Base-by-base conservation (phyloP, 768 basidiomycete species). In the Serendipita sp. region DNA sequence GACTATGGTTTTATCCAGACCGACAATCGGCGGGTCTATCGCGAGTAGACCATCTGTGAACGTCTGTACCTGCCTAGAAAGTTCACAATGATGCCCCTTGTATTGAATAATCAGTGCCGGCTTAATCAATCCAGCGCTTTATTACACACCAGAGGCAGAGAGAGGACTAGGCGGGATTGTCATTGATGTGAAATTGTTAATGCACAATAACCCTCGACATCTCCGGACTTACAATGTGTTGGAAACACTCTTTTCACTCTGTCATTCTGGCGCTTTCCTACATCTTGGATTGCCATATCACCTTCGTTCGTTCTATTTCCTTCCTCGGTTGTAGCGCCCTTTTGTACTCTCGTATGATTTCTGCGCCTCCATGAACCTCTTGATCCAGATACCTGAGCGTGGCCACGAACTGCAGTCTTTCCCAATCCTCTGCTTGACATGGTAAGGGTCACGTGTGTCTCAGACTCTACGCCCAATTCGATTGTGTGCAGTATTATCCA, bases 1-100 rank as follows among this genome's bases (percentile, higher is more conserved):
- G n/a, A n/a, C n/a, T n/a, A n/a, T n/a, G n/a, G n/a, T n/a, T n/a
- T 69, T 70, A 72, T 90, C 84, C 3, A 90, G 75, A 0, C 88
- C 88, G 0, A 72, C 67, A 28, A 78, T 75, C 4, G 74, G 66
- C 0, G 76, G 75, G 3, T 66, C 64, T 30, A 67, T 64, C 2
- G 60, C 64, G 7, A 76, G 73, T 48, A 76, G 70, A 18, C 71
- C 69, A 30, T 66, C 51, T 0, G 74, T 72, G 65, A 77, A 73
- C 1, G 70, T 47, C 1, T 66, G 41, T 8, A 76, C 63, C 7
- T 66, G 64, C 11, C 65, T 66, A 41, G 72, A 72, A 16, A 77
- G 71, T 3, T 24, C 68, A 34, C 70, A 66, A 60, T 76, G 28
- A 51, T 66, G 66, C 28, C 68, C 68, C 68, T 69, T 30, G 24